phyloP scores from a whole-genome alignment of 2,329 filamentous ascomycete species.

The Colletotrichum sublineola region DNA sequence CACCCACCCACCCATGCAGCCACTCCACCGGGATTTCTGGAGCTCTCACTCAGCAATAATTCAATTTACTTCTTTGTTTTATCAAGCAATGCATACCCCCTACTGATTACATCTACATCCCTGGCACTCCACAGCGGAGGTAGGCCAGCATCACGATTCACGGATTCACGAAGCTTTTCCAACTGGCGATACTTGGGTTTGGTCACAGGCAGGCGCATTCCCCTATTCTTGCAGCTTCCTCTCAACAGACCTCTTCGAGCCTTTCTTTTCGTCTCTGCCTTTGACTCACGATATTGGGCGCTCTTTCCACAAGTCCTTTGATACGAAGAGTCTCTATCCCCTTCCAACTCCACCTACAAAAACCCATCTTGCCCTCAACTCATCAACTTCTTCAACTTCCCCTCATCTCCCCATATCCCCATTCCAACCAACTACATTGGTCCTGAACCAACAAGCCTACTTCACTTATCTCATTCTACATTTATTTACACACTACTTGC shows the following conservation, averaged over 20 bases:
- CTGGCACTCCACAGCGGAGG: background rate
- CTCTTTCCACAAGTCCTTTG: background rate
- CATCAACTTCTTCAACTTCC: background rate
- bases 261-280: no score
- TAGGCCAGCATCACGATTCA: no score
- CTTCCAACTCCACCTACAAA: background rate
- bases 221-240: background rate
- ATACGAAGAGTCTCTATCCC: background rate
- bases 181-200: background rate
- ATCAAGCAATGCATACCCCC: background rate
- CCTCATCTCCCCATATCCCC: no score
- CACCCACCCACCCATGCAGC: background rate
- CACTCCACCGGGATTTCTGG: background rate
- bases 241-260: no score
- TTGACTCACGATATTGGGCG: background rate
- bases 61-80: no score
- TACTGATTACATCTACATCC: background rate
- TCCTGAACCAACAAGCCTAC: background rate
- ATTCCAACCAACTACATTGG: background rate
- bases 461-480: background rate
- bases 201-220: background rate
- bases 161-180: background rate
- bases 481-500: background rate
- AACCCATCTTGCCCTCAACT: background rate
- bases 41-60: background rate